Percentiles rank a stretch among this genome's conserved stretches.
Evolutionary conservation across 2,329 filamentous ascomycete species (phyloP).

Genomic region (Penicillium sp.): DNA sequence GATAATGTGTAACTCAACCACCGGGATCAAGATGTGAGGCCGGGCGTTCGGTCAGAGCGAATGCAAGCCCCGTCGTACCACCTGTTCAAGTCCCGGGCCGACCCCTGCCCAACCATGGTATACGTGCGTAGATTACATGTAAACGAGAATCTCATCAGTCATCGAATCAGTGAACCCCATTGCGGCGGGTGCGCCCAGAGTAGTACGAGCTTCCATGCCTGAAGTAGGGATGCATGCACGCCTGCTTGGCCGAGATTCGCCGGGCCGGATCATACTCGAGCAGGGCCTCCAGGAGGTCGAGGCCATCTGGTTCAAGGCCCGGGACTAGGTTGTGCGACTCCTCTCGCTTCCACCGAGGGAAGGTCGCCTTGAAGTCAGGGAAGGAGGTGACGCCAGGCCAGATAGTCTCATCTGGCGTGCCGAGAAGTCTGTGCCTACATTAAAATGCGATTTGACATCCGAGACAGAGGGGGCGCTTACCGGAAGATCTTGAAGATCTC

Average conservation of each 20-base stretch:
- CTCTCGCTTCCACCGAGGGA: constrained; percentile 87
- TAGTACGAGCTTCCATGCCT: constrained; percentile 55
- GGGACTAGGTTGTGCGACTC: constrained; percentile 68
- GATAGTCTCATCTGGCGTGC: constrained; percentile 78
- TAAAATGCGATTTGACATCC: constrained; percentile 11
- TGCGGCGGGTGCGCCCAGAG: constrained; percentile 48
- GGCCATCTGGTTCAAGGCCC: constrained; percentile 68
- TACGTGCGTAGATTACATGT: constrained; percentile 27
- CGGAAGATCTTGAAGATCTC: constrained; percentile 96
- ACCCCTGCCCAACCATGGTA: constrained; percentile 20
- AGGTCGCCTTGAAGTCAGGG: constrained; percentile 89
- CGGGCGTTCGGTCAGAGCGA: not conserved
- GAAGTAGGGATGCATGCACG: constrained; percentile 85
- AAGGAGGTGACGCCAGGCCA: constrained; percentile 96
- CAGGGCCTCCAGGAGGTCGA: constrained; percentile 64
- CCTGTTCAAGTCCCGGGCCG: constrained; percentile 5
- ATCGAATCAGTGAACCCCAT: constrained; percentile 44
- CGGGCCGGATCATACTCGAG: constrained; percentile 86
- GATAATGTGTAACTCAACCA: constrained; percentile 19
- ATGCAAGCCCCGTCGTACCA: not conserved
- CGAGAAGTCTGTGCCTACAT: constrained; percentile 65
- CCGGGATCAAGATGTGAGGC: constrained; percentile 6
- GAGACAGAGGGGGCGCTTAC: constrained; percentile 52
- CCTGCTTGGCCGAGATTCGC: constrained; percentile 87
- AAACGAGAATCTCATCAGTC: constrained; percentile 16